Conservation (phyloP, 345 rosid species). For the Bruguiera sexangula region DNA sequence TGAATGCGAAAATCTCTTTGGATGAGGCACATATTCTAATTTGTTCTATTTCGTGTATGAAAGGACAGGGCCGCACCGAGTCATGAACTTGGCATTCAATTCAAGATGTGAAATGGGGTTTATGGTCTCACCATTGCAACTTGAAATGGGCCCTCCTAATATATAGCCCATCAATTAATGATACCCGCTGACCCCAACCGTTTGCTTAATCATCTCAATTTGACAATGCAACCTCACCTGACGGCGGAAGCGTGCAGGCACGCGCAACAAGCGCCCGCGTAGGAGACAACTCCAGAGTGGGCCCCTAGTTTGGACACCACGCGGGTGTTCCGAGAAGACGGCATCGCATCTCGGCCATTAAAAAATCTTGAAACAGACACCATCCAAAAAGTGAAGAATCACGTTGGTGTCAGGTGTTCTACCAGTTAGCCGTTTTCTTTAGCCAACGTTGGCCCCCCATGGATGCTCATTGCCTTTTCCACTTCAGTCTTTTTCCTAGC, state of each 20-base stretch:
- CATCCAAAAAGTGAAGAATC: constrained; percentile 25
- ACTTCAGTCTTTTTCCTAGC: not conserved
- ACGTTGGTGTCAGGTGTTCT: constrained; percentile 39
- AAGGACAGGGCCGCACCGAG: too few relatives aligned
- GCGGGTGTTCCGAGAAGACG: constrained; percentile 4
- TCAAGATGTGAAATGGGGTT: not conserved
- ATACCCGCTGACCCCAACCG: not conserved
- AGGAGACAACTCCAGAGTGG: not conserved
- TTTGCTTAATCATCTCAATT: constrained; percentile 1
- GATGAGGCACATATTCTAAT: too few relatives aligned
- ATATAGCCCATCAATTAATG: not conserved
- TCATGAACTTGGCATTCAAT: not conserved
- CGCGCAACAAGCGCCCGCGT: constrained; percentile 9
- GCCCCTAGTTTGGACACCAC: not conserved
- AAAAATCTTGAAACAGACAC: not conserved
- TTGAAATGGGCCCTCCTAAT: not conserved
- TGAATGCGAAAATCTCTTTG: too few relatives aligned
- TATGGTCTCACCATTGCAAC: not conserved
- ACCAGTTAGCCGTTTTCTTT: constrained; percentile 47
- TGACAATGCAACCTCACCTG: constrained; percentile 29
- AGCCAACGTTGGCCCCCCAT: constrained; percentile 18
- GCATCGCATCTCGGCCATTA: constrained; percentile 11
- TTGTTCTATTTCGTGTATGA: too few relatives aligned
- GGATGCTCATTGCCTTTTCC: constrained; percentile 29
- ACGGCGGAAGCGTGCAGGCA: constrained; percentile 22